These are phyloP conservation scores for Cryptosporidium canis DNA, from an alignment of 169 alveolate species.

Conservation along the genomic window DNA sequence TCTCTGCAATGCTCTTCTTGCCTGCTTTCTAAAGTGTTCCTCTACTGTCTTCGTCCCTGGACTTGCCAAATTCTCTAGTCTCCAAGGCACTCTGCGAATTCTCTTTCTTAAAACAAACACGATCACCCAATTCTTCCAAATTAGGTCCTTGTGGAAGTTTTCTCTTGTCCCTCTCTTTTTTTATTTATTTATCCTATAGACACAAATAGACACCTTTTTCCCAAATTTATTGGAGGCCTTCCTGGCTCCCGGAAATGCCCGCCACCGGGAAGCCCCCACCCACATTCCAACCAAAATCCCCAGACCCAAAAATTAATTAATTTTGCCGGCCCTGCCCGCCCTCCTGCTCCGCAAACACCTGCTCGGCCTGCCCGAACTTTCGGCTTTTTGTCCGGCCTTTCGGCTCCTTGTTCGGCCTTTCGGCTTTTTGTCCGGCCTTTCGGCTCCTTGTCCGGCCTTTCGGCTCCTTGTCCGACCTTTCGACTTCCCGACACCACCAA, in stretches of 20 bases:
- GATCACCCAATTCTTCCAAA: not conserved
- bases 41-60: not conserved
- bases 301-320: too few species aligned
- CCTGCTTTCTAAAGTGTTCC: not conserved
- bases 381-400: too few species aligned
- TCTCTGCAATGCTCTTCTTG: not conserved
- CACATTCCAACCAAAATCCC: too few species aligned
- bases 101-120: not conserved
- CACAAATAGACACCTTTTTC: slow-evolving; percentile 47
- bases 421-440: too few species aligned
- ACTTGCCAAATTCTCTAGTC: not conserved
- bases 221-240: not conserved
- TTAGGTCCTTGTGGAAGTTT: not conserved
- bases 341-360: too few species aligned
- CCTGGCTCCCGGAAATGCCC: not conserved
- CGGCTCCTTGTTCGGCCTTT: too few species aligned
- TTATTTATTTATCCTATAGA: not conserved
- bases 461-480: too few species aligned
- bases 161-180: not conserved
- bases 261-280: slow-evolving; percentile 8
- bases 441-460: too few species aligned
- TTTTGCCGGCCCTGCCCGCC: too few species aligned
- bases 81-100: slow-evolving; percentile 7
- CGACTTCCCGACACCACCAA: too few species aligned
- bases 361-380: too few species aligned